Percentiles rank a stretch among this genome's conserved stretches.
Conservation (phyloP, 768 basidiomycete species). For the Russula abietina region DNA sequence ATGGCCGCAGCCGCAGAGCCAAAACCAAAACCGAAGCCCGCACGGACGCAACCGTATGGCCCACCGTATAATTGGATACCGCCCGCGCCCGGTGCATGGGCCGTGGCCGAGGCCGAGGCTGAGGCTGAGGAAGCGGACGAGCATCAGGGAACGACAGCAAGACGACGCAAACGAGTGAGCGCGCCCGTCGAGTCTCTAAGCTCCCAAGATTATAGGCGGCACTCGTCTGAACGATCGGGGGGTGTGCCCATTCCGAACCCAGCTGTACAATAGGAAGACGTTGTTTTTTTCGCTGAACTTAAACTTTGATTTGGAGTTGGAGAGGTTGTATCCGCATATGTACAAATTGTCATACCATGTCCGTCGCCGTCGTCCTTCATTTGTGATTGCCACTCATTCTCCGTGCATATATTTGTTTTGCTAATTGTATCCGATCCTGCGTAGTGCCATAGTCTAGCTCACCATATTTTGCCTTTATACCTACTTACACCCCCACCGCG, state of each 20-base stretch:
- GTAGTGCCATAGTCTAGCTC: background rate
- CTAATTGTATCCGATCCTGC: conserved; percentile 7
- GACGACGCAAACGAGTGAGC: conserved; percentile 12
- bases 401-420: conserved; percentile 13
- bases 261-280: background rate
- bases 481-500: background rate
- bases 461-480: conserved; percentile 6
- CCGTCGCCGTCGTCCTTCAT: background rate
- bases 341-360: background rate
- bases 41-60: conserved; percentile 25
- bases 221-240: background rate
- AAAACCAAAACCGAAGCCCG: conserved; percentile 14
- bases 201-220: background rate
- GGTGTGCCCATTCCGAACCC: background rate
- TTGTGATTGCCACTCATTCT: conserved; percentile 1
- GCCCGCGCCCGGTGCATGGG: conserved; percentile 23
- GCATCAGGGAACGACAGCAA: background rate
- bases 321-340: background rate
- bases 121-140: conserved; percentile 2
- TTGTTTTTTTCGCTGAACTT: background rate
- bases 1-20: background rate
- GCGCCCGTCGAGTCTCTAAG: background rate
- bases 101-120: conserved; percentile 12
- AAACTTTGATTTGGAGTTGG: background rate
- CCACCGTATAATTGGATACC: conserved; percentile 24